phyloP scores from a whole-genome alignment of 73 alveolate species.

The Blepharisma stoltei region DNA sequence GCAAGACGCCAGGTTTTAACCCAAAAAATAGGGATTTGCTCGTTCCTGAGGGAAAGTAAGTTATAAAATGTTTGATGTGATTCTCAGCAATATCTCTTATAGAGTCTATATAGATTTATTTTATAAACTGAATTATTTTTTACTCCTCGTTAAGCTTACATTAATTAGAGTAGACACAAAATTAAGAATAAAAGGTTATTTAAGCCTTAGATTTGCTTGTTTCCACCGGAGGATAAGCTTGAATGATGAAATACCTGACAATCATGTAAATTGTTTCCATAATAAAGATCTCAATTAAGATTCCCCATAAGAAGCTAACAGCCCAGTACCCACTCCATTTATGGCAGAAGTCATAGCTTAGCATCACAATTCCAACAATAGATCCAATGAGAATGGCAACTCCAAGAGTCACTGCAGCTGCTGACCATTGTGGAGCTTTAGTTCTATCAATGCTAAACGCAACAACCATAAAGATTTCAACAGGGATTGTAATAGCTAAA shows the following conservation, averaged over 20 bases:
- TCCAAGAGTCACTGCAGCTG: background rate
- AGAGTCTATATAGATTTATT: too few relatives aligned
- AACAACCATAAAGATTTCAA: background rate
- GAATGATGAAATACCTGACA: background rate
- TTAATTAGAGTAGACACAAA: too few relatives aligned
- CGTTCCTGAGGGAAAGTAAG: too few relatives aligned
- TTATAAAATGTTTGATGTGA: too few relatives aligned
- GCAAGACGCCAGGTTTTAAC: too few relatives aligned
- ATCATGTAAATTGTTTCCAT: background rate
- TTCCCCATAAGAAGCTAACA: background rate
- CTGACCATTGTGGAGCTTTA: background rate
- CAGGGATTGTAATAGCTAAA: background rate
- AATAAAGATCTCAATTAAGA: background rate
- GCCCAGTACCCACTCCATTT: slow-evolving; percentile 8
- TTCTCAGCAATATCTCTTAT: too few relatives aligned
- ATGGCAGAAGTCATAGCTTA: background rate
- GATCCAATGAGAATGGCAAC: background rate
- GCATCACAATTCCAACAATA: background rate
- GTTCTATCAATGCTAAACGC: background rate
- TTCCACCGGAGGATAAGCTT: too few relatives aligned
- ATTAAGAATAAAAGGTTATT: too few relatives aligned
- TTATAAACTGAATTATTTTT: too few relatives aligned
- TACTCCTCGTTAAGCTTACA: too few relatives aligned
- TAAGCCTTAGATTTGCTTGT: too few relatives aligned
- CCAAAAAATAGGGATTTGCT: too few relatives aligned